Conservation (phyloP, 805 yeast genomes). For the Nakazawaea ernobii region DNA sequence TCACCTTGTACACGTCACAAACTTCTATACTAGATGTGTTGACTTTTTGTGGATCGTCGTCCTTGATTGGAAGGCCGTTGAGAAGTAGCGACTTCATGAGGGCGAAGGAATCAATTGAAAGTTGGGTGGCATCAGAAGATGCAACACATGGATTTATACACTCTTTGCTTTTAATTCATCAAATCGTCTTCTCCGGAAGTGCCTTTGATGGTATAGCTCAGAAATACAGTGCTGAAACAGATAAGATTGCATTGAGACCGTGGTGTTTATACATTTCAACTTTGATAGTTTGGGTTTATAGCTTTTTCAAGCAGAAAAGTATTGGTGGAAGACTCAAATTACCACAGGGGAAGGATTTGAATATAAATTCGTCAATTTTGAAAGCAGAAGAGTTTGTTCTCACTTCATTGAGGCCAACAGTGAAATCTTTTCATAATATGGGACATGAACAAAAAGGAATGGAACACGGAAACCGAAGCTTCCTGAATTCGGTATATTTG, state of each 20-base stretch:
- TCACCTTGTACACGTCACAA: constrained; percentile 17
- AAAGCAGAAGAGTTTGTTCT: constrained; percentile 11
- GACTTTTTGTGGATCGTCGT: constrained; percentile 19
- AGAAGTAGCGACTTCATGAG: constrained; percentile 15
- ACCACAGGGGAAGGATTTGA: constrained; percentile 6
- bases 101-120: constrained; percentile 15
- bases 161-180: constrained; percentile 19
- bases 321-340: background rate
- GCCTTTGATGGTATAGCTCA: constrained; percentile 5
- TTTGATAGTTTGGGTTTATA: constrained; percentile 19
- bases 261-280: constrained; percentile 22
- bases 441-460: constrained; percentile 2
- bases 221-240: constrained; percentile 12
- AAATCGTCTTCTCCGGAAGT: constrained; percentile 15
- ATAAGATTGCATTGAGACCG: constrained; percentile 21
- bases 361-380: background rate
- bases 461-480: too few relatives aligned
- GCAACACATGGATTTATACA: constrained; percentile 16
- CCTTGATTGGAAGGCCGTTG: constrained; percentile 14
- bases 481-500: constrained; percentile 11
- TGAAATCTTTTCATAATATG: background rate
- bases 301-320: constrained; percentile 12
- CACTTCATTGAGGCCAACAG: background rate
- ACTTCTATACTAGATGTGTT: constrained; percentile 18
- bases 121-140: constrained; percentile 18